These are phyloP conservation scores for Sordariomycetes sp. DNA, from an alignment of 2,329 filamentous ascomycete species.

Conservation along the genomic window DNA sequence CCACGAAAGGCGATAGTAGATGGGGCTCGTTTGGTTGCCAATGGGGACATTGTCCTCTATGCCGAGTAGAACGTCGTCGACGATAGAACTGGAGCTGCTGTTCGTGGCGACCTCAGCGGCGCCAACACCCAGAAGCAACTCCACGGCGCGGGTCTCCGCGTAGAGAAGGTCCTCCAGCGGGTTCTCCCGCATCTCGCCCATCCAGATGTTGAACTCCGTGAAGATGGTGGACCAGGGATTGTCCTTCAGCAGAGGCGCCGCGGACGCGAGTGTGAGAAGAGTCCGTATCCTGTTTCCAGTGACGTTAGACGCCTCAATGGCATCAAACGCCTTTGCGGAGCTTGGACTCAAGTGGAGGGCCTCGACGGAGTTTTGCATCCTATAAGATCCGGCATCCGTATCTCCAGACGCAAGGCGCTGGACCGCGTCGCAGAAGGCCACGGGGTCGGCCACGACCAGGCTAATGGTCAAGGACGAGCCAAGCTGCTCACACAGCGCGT, in stretches of 20 bases:
- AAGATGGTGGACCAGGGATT: constrained; percentile 30
- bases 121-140: constrained; percentile 34
- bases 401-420: constrained; percentile 20
- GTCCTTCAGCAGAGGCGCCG: constrained; percentile 30
- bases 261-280: constrained; percentile 24
- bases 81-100: constrained; percentile 22
- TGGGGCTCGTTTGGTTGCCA: constrained; percentile 9
- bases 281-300: constrained; percentile 22
- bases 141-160: constrained; percentile 30
- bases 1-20: constrained; percentile 20
- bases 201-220: constrained; percentile 29
- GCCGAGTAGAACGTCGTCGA: constrained; percentile 22
- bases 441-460: constrained; percentile 31
- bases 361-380: constrained; percentile 22
- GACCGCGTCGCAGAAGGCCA: constrained; percentile 37
- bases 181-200: constrained; percentile 10
- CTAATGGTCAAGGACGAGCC: constrained; percentile 23
- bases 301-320: constrained; percentile 39
- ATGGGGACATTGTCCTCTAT: constrained; percentile 7
- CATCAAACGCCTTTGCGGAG: constrained; percentile 32
- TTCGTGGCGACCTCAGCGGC: constrained; percentile 38
- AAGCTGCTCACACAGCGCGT: constrained; percentile 20
- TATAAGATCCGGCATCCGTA: constrained; percentile 24
- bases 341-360: constrained; percentile 15
- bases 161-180: constrained; percentile 27